These are phyloP conservation scores for Mortierella alpina DNA, from an alignment of 192 early-diverging fungal species.

Conservation along the genomic window DNA sequence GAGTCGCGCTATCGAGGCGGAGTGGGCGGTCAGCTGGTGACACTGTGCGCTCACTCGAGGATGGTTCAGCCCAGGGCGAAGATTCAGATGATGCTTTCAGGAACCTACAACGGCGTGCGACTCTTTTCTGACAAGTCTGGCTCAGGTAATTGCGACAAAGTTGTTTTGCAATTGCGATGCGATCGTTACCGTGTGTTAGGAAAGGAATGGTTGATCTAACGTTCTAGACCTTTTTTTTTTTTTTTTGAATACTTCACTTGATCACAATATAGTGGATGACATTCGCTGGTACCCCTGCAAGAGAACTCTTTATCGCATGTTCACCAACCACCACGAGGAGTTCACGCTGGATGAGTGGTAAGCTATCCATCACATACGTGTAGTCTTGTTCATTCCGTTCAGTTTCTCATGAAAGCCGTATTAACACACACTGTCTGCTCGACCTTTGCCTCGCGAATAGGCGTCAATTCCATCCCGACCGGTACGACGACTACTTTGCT, in stretches of 20 bases:
- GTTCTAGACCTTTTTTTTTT: constrained; percentile 4
- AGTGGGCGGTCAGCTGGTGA: constrained; percentile 24
- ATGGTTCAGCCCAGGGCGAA: constrained; percentile 42
- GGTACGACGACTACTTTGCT: constrained; percentile 32
- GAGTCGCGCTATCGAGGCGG: constrained; percentile 38
- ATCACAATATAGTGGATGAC: neutral
- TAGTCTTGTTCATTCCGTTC: neutral
- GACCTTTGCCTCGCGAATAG: neutral
- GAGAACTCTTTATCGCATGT: constrained; percentile 40
- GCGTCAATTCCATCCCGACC: constrained; percentile 29
- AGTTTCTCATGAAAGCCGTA: neutral
- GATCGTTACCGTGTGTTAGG: neutral
- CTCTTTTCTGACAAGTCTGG: constrained; percentile 45
- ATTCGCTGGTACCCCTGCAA: constrained; percentile 43
- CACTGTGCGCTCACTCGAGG: constrained; percentile 20
- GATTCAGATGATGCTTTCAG: constrained; percentile 49
- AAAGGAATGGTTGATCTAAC: neutral
- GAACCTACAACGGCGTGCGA: constrained; percentile 30
- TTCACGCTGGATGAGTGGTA: constrained; percentile 36
- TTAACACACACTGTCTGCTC: neutral
- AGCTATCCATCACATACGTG: neutral
- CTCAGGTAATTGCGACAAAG: neutral
- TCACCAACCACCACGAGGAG: constrained; percentile 33
- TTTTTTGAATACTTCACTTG: neutral
- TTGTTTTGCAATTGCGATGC: neutral